phyloP scores from a whole-genome alignment of 148 eudicot genomes.

The Camellia sinensis region DNA sequence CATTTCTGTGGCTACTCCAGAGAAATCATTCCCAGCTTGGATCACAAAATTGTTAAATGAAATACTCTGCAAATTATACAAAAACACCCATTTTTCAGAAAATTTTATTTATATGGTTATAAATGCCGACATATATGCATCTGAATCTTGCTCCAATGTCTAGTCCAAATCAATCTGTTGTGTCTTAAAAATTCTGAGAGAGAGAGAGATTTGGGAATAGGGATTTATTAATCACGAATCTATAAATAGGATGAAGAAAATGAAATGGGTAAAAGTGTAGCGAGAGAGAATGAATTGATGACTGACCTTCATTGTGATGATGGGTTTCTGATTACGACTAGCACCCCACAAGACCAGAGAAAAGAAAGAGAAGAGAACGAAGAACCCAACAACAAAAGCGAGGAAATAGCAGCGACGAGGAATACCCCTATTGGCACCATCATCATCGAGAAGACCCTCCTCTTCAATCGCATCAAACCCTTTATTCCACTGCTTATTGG shows the following conservation, averaged over 20 bases:
- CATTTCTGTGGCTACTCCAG: constrained; percentile 86
- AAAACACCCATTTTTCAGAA: neutral
- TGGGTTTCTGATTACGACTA: constrained; percentile 69
- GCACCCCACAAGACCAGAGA: constrained; percentile 87
- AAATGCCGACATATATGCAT: too few species aligned
- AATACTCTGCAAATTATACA: constrained; percentile 53
- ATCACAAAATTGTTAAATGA: constrained; percentile 49
- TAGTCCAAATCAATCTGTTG: too few species aligned
- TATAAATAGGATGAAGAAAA: neutral
- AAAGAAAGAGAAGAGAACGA: constrained; percentile 64
- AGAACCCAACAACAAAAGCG: constrained; percentile 58
- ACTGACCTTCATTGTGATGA: constrained; percentile 66
- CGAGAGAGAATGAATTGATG: neutral
- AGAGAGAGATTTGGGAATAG: too few species aligned
- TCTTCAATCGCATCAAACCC: constrained; percentile 81
- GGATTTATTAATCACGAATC: too few species aligned
- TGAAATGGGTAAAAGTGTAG: too few species aligned
- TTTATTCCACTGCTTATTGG: constrained; percentile 28
- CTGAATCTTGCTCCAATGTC: too few species aligned
- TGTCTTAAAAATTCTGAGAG: too few species aligned
- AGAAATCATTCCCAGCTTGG: constrained; percentile 67
- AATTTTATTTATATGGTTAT: neutral
- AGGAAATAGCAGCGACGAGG: constrained; percentile 52
- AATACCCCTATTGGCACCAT: constrained; percentile 19
- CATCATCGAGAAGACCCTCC: constrained; percentile 63